Evolutionary conservation across 2,329 filamentous ascomycete species (phyloP).

Genomic region (Bertia moriformis): DNA sequence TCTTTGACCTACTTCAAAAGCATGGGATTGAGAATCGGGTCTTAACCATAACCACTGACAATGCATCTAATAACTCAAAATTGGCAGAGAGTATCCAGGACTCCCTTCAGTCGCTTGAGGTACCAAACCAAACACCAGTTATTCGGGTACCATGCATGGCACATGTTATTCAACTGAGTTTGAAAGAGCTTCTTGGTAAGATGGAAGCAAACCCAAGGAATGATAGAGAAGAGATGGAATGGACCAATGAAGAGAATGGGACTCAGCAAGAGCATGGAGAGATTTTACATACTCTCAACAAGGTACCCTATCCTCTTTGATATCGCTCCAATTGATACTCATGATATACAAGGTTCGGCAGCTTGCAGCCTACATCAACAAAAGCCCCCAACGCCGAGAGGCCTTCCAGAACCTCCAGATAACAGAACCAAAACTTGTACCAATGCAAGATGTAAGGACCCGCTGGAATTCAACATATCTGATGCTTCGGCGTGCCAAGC

Average conservation of each 20-base stretch:
- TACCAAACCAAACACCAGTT: conserved; percentile 1
- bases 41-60: not conserved
- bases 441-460: conserved; percentile 6
- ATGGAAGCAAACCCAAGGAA: conserved; percentile 4
- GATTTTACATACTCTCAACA: not conserved
- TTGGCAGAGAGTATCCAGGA: not conserved
- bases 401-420: conserved; percentile 5
- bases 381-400: conserved; percentile 5
- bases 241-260: conserved; percentile 2
- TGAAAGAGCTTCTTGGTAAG: conserved; percentile 5
- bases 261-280: not conserved
- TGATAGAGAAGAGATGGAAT: not conserved
- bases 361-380: conserved; percentile 5
- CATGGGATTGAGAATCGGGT: not conserved
- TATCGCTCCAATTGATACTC: conserved; percentile 2
- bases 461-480: conserved; percentile 8
- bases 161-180: conserved; percentile 6
- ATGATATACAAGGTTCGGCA: conserved; percentile 4
- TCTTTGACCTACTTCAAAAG: not conserved
- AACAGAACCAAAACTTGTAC: conserved; percentile 4
- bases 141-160: conserved; percentile 3
- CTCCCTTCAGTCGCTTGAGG: not conserved
- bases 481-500: conserved; percentile 6
- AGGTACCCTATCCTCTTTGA: not conserved
- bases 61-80: not conserved